Evolutionary conservation across 352 stramenopile species (phyloP).

Genomic region (Discostella stelligera): DNA sequence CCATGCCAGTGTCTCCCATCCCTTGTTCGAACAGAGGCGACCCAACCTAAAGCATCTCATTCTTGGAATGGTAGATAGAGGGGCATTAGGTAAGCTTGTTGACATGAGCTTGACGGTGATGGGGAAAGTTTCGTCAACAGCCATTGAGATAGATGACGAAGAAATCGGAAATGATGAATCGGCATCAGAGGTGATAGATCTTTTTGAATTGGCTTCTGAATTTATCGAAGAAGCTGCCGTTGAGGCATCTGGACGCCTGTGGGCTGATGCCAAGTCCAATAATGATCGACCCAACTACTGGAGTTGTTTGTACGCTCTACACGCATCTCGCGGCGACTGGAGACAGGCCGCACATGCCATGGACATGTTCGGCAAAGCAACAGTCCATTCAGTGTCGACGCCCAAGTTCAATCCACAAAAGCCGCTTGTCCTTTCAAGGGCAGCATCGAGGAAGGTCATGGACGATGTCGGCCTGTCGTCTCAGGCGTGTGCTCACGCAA

Average conservation of each 20-base stretch:
- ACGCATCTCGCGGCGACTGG: constrained; percentile 73
- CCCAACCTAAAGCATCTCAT: constrained; percentile 64
- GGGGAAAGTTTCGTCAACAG: background rate
- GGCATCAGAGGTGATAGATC: constrained; percentile 41
- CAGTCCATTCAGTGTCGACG: constrained; percentile 11
- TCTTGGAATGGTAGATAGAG: constrained; percentile 66
- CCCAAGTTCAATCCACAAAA: constrained; percentile 11
- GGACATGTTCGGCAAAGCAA: constrained; percentile 59
- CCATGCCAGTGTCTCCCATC: constrained; percentile 58
- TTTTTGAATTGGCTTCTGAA: constrained; percentile 66
- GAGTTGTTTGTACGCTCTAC: constrained; percentile 68
- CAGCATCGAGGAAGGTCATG: constrained; percentile 41
- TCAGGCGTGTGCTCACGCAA: constrained; percentile 36
- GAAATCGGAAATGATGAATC: constrained; percentile 14
- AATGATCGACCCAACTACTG: constrained; percentile 59
- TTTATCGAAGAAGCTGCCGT: constrained; percentile 49
- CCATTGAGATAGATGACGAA: constrained; percentile 1
- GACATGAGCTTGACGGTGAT: constrained; percentile 58
- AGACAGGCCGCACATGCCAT: constrained; percentile 64
- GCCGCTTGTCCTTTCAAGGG: constrained; percentile 13
- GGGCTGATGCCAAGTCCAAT: constrained; percentile 4
- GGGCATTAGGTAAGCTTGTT: constrained; percentile 61
- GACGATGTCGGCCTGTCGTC: constrained; percentile 35
- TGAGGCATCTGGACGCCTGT: constrained; percentile 34
- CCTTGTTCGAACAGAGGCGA: constrained; percentile 30